A percentile compares a stretch with the other conserved stretches of the same genome.
phyloP scores from a whole-genome alignment of 2,329 filamentous ascomycete genomes.

The Corinectria fuckeliana region DNA sequence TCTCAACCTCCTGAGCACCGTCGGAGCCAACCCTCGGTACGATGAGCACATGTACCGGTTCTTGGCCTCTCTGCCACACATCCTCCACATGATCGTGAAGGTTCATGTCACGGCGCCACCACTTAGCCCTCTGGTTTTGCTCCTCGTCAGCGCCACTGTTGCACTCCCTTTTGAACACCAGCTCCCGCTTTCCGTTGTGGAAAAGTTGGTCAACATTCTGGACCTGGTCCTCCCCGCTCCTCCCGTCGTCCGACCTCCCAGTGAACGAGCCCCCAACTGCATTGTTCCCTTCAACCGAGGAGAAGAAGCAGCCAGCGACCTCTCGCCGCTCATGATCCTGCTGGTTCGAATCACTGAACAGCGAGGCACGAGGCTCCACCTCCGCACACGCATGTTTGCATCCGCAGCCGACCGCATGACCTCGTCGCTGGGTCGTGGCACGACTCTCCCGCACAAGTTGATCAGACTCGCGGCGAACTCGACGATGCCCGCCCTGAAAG shows the following conservation, averaged over 20 bases:
- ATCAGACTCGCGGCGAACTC: no score
- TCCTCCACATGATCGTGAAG: neutral
- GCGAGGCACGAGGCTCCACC: neutral
- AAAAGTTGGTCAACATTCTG: neutral
- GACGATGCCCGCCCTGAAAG: no score
- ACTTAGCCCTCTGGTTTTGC: neutral
- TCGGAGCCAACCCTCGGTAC: neutral
- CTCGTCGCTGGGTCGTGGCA: neutral
- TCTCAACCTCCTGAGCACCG: neutral
- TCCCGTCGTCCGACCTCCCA: no score
- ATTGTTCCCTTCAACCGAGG: neutral
- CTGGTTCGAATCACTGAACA: neutral
- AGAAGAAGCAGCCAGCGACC: neutral
- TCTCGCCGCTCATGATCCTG: neutral
- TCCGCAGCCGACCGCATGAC: neutral
- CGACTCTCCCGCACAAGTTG: neutral
- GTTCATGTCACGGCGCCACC: neutral
- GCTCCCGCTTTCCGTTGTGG: neutral
- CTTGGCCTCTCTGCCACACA: neutral
- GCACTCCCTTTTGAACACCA: neutral
- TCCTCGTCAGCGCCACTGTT: neutral
- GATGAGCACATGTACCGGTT: neutral
- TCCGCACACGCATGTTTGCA: neutral
- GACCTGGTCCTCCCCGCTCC: no score
- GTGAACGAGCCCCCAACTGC: no score